These are phyloP conservation scores for Tricholoma sp. DNA, from an alignment of 768 basidiomycete species.

Conservation along the genomic window DNA sequence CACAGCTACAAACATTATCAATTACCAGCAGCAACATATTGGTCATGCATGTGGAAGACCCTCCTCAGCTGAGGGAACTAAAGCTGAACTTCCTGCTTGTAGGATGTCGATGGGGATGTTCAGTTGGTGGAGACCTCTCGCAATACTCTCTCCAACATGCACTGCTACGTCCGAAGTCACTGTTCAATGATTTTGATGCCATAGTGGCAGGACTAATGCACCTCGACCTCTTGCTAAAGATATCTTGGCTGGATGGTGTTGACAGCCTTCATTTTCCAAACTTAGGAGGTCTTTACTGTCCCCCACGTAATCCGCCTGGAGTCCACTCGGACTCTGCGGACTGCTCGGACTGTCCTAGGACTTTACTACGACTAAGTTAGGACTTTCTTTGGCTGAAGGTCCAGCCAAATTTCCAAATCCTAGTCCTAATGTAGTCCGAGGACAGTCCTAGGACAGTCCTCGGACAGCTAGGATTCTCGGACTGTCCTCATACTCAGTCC, in stretches of 20 bases:
- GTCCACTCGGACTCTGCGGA: too few species aligned
- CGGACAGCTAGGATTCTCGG: too few species aligned
- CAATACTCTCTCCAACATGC: not conserved
- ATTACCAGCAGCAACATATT: not conserved
- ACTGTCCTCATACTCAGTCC: too few species aligned
- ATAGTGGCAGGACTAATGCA: not conserved
- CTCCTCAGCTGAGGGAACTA: not conserved
- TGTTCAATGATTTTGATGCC: not conserved
- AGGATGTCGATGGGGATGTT: not conserved
- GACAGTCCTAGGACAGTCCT: too few species aligned
- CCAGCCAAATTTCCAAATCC: too few species aligned
- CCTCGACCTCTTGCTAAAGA: not conserved
- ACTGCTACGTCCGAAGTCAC: not conserved
- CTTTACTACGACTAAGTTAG: too few species aligned
- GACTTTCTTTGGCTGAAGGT: too few species aligned
- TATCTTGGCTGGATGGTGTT: not conserved
- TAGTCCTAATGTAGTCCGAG: too few species aligned
- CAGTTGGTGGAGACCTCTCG: not conserved
- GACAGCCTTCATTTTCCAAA: not conserved
- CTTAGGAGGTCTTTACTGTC: too few species aligned
- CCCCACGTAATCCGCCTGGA: too few species aligned
- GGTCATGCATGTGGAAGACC: not conserved
- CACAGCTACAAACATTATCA: not conserved
- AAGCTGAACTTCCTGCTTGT: not conserved
- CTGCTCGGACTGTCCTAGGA: too few species aligned